Percentiles rank a stretch among this genome's conserved stretches.
phyloP scores from a whole-genome alignment of 441 rosid genomes.

The Euphorbia schlechtendalii region DNA sequence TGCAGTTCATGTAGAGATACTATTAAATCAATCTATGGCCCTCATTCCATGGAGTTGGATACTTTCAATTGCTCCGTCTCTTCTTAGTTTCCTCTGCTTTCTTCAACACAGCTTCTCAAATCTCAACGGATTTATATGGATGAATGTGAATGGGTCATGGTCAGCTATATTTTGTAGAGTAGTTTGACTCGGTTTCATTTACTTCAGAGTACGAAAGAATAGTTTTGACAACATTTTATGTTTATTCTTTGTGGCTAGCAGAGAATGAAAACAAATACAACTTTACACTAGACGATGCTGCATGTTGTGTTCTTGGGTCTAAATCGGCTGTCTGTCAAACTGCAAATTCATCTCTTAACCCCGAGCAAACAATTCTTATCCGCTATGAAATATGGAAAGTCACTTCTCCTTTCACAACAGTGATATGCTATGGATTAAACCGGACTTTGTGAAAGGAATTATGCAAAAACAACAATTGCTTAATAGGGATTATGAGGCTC shows the following conservation, averaged over 20 bases:
- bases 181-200: neutral
- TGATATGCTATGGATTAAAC: slow-evolving; percentile 16
- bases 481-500: neutral
- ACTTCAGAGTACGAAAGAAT: neutral
- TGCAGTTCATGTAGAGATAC: slow-evolving; percentile 62
- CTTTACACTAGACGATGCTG: neutral
- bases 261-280: neutral
- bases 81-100: neutral
- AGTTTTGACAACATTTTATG: neutral
- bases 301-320: no score
- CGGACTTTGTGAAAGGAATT: slow-evolving; percentile 23
- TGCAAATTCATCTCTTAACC: no score
- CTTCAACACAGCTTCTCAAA: neutral
- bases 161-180: neutral
- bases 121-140: neutral
- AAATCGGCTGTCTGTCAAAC: no score
- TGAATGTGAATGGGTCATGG: neutral
- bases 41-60: slow-evolving; percentile 49
- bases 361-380: no score
- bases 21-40: slow-evolving; percentile 58
- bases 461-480: slow-evolving; percentile 1
- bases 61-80: slow-evolving; percentile 36
- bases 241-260: neutral
- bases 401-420: no score
- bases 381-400: no score